Evolutionary conservation across 768 basidiomycete species (phyloP).

Genomic region (Pleurotus platypus): DNA sequence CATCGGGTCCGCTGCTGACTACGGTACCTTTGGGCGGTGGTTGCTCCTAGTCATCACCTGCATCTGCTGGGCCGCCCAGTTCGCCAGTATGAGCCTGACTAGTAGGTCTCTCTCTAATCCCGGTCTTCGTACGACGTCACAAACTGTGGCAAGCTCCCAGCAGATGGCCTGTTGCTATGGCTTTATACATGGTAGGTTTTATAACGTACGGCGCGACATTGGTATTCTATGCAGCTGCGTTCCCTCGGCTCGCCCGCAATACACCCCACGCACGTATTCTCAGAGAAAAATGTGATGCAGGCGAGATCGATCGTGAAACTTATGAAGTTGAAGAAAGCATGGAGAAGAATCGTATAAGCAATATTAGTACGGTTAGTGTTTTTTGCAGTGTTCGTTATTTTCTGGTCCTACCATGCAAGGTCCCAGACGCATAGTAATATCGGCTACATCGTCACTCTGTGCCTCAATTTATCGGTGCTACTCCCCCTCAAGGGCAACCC

Average conservation of each 20-base stretch:
- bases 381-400: not conserved
- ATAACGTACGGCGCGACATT: constrained; percentile 77
- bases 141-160: constrained; percentile 41
- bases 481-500: constrained; percentile 58
- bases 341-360: constrained; percentile 83
- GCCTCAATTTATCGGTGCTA: constrained; percentile 67
- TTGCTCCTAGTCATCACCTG: constrained; percentile 66
- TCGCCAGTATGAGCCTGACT: constrained; percentile 70
- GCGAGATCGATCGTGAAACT: constrained; percentile 55
- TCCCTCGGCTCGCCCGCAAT: constrained; percentile 80
- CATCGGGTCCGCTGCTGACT: constrained; percentile 71
- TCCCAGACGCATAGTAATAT: constrained; percentile 70
- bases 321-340: constrained; percentile 75
- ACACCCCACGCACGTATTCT: constrained; percentile 59
- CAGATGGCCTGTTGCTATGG: constrained; percentile 77
- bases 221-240: constrained; percentile 76
- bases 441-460: constrained; percentile 64
- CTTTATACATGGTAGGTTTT: constrained; percentile 74
- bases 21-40: constrained; percentile 76
- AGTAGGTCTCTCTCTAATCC: constrained; percentile 33
- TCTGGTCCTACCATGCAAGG: not conserved
- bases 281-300: constrained; percentile 51
- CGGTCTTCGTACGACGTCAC: not conserved
- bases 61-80: constrained; percentile 81
- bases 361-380: constrained; percentile 69